These are phyloP conservation scores for Exophiala alcalophila DNA, from an alignment of 2,329 filamentous ascomycete species.

Conservation along the genomic window DNA sequence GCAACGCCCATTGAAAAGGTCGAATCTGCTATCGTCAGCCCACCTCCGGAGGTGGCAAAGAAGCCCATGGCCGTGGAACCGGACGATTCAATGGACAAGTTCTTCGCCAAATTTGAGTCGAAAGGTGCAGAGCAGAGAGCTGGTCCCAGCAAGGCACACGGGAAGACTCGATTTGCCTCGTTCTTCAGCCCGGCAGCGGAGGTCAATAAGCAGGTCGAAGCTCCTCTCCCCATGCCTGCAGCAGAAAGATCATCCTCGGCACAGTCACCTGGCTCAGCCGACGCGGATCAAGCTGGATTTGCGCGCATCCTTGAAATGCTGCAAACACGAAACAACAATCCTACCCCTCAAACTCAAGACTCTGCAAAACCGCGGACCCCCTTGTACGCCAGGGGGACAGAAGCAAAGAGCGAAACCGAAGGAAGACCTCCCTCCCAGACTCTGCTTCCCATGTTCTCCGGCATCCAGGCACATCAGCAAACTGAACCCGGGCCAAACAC, in stretches of 20 bases:
- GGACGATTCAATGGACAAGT: constrained; percentile 31
- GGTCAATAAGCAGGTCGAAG: constrained; percentile 29
- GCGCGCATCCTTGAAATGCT: constrained; percentile 79
- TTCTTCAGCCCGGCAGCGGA: constrained; percentile 61
- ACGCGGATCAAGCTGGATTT: constrained; percentile 82
- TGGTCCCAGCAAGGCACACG: constrained; percentile 54
- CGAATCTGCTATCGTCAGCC: constrained; percentile 31
- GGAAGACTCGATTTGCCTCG: constrained; percentile 81
- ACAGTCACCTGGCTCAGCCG: constrained; percentile 37
- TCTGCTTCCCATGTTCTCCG: constrained; percentile 13
- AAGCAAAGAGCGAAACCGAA: constrained; percentile 30
- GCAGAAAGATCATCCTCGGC: constrained; percentile 37
- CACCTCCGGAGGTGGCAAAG: constrained; percentile 35
- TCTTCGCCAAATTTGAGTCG: constrained; percentile 29
- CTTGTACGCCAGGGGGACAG: constrained; percentile 39
- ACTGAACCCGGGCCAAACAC: constrained; percentile 1
- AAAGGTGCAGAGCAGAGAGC: constrained; percentile 41
- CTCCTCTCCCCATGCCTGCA: constrained; percentile 24
- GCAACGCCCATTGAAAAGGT: constrained; percentile 10
- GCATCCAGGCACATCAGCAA: constrained; percentile 6
- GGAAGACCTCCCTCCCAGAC: constrained; percentile 5
- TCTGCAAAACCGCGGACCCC: constrained; percentile 34
- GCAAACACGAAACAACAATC: constrained; percentile 52
- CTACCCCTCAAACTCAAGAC: constrained; percentile 41
- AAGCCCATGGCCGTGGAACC: constrained; percentile 27